Base-by-base conservation (phyloP, 192 early-diverging fungal species). In the Backusella westeae region DNA sequence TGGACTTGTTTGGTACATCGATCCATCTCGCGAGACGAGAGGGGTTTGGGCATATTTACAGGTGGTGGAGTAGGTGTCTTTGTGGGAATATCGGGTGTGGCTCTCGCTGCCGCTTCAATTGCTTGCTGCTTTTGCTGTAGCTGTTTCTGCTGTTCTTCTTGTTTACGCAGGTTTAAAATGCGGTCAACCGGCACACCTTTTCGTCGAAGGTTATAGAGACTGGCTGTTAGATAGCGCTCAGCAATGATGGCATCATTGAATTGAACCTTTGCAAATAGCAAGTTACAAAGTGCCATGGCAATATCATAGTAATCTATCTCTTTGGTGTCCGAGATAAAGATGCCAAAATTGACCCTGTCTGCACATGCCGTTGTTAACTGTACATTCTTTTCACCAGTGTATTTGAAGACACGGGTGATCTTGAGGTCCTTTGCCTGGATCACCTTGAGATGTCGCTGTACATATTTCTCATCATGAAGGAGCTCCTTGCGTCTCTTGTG, bases 251-350 rank as follows among this genome's bases (percentile, higher is more conserved):
- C 85, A 78, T 95, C 94, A 70, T 93, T 95, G 67, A 96, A 83
- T 15, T 92, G 86, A 29, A 87, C 87, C 49, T 89, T 85, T 14
- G 83, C 83, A 70, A 96, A 89, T 0, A 96, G 74, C 14, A 96
- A 66, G 66, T 86, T 85, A 4, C 91, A 92, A 26, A 96, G 78
- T 0, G 88, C 88, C 35, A 88, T 85, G 1, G 94, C 91, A 53
- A 96, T 89, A 86, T 96, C 95, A 83, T 94, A 96, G 65, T 85
- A 91, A 70, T 96, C 93, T 41, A 89, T 87, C 17, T 94, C 90
- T 19, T 83, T 80, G 10, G 82, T 65, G 29, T 77, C 73, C 2
- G 84, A 75, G 32, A 87, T 78, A 36, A 83, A 75, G 1, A 89
- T 72, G 23, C 69, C 80, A 52, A 80, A 85, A 6, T 84, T 80